Evolutionary conservation across 2,329 filamentous ascomycete genomes (phyloP).

Genomic region (Niveomyces coronatus): DNA sequence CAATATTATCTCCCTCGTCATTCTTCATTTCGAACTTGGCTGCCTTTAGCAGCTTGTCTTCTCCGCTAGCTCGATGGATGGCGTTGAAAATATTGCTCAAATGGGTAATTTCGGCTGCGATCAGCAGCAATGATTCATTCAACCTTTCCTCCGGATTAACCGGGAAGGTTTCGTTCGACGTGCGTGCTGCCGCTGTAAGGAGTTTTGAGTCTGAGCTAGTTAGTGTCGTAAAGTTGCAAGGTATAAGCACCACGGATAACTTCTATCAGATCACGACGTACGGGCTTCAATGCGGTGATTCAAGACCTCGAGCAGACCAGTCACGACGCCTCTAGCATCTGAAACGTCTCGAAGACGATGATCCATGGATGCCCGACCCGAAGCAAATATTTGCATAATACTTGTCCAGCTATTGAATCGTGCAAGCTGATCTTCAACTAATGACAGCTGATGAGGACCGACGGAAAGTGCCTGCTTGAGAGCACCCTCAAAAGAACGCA

Average conservation of each 20-base stretch:
- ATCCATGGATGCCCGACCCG: conserved; percentile 10
- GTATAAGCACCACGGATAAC: no score
- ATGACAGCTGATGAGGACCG: conserved; percentile 6
- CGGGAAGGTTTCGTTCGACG: background rate
- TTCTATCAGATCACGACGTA: no score
- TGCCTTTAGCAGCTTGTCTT: background rate
- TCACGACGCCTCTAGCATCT: conserved; percentile 10
- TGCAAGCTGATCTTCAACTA: conserved; percentile 14
- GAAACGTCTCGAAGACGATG: conserved; percentile 11
- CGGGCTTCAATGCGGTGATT: background rate
- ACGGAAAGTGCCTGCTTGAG: background rate
- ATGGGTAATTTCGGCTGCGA: conserved; percentile 3
- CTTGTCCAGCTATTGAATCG: conserved; percentile 13
- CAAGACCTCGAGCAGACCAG: conserved; percentile 12
- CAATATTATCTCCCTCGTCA: background rate
- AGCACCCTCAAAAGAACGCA: conserved; percentile 9
- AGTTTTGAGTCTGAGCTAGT: background rate
- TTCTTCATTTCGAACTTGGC: background rate
- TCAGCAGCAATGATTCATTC: background rate
- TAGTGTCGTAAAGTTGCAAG: background rate
- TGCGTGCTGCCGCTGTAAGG: background rate
- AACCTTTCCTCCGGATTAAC: background rate
- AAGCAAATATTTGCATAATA: conserved; percentile 11
- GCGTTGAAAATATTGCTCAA: conserved; percentile 3
- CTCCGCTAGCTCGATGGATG: conserved; percentile 2